Conservation (phyloP, 371 early-diverging fungal genomes). For the Gilbertella persicaria region DNA sequence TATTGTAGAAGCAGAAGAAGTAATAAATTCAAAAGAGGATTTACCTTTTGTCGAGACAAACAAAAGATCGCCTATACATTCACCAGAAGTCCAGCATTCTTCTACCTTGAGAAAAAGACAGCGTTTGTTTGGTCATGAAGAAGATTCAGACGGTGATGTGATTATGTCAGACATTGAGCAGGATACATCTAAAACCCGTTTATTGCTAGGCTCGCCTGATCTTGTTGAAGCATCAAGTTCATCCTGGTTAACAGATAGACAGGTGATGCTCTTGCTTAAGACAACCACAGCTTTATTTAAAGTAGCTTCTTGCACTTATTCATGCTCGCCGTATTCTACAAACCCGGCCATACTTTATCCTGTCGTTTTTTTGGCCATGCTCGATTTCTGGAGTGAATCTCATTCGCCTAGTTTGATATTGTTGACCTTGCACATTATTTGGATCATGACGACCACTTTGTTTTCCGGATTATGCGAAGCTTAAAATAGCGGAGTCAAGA, state of each 20-base stretch:
- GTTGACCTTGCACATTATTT: constrained; percentile 16
- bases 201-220: constrained; percentile 14
- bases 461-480: constrained; percentile 21
- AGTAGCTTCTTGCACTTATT: constrained; percentile 41
- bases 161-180: too few species aligned
- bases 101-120: constrained; percentile 10
- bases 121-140: background rate
- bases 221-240: background rate
- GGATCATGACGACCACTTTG: constrained; percentile 15
- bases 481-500: constrained; percentile 3
- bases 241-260: constrained; percentile 7
- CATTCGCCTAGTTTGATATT: constrained; percentile 22
- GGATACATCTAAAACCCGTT: too few species aligned
- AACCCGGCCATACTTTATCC: constrained; percentile 37
- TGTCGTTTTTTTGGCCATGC: constrained; percentile 34
- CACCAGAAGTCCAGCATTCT: too few species aligned
- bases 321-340: constrained; percentile 46
- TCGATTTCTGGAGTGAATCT: constrained; percentile 42
- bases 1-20: too few species aligned
- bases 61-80: too few species aligned
- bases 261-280: constrained; percentile 17
- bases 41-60: too few species aligned
- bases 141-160: too few species aligned
- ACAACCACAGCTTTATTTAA: constrained; percentile 36
- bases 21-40: too few species aligned